phyloP scores from a whole-genome alignment of 1,139 yeast genomes.

The Taiozyma sp. region DNA sequence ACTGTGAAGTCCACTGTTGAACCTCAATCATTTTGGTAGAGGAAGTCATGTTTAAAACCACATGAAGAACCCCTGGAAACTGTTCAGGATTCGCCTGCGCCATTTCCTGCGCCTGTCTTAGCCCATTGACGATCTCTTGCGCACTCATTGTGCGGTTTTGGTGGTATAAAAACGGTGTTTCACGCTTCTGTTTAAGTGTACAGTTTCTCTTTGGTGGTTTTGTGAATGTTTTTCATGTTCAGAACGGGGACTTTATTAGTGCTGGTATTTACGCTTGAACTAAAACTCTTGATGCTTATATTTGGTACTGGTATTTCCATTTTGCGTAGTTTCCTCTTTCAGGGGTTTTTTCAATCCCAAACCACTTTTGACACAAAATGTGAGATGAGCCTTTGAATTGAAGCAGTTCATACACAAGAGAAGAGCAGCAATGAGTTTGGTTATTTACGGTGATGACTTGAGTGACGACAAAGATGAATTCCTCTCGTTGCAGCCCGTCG shows the following conservation, averaged over 20 bases:
- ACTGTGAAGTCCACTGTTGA: conserved; percentile 44
- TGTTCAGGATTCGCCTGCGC: conserved; percentile 41
- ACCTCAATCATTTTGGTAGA: conserved; percentile 29
- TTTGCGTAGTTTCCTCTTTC: neutral
- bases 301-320: neutral
- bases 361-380: conserved; percentile 2
- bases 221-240: neutral
- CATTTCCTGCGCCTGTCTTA: conserved; percentile 45
- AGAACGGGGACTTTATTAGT: neutral
- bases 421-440: conserved; percentile 13
- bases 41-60: conserved; percentile 39
- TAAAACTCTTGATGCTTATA: neutral
- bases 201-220: neutral
- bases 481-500: neutral
- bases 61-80: conserved; percentile 49
- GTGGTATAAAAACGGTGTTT: no score
- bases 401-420: no score
- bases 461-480: neutral
- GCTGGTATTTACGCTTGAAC: conserved; percentile 3
- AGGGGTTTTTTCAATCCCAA: neutral
- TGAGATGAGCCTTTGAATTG: no score
- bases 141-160: conserved; percentile 6
- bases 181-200: neutral
- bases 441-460: conserved; percentile 32
- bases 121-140: conserved; percentile 21